Evolutionary conservation across 2,329 filamentous ascomycete species (phyloP).

Genomic region (Botrytis squamosa): DNA sequence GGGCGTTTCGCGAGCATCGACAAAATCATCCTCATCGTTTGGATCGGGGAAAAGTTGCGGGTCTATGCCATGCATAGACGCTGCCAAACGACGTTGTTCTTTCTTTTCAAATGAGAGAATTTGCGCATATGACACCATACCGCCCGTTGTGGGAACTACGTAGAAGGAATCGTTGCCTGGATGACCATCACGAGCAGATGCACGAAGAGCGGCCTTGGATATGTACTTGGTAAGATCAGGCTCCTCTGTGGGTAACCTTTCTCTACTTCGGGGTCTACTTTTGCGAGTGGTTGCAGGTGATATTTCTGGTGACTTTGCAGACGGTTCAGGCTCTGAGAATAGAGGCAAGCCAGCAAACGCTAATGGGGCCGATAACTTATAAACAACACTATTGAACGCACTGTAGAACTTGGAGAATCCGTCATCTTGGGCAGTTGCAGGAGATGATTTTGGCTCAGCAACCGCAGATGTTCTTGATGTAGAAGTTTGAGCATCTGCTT

Average conservation of each 20-base stretch:
- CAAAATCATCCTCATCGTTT: constrained; percentile 82
- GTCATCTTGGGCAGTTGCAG: constrained; percentile 56
- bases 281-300: constrained; percentile 42
- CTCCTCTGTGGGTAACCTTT: constrained; percentile 45
- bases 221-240: constrained; percentile 83
- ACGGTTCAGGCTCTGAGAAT: constrained; percentile 48
- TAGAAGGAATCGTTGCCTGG: constrained; percentile 78
- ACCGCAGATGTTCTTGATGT: constrained; percentile 39
- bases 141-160: constrained; percentile 86
- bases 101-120: constrained; percentile 73
- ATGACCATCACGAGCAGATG: constrained; percentile 68
- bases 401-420: constrained; percentile 90
- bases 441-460: constrained; percentile 32
- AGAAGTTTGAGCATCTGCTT: constrained; percentile 32
- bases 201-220: constrained; percentile 78
- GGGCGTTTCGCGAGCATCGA: constrained; percentile 74
- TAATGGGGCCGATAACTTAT: constrained; percentile 82
- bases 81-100: constrained; percentile 59
- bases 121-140: constrained; percentile 88
- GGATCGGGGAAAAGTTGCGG: constrained; percentile 45
- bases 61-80: constrained; percentile 46
- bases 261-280: constrained; percentile 26
- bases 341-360: constrained; percentile 92
- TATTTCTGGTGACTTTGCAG: constrained; percentile 40
- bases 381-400: constrained; percentile 85